These are phyloP conservation scores for Schizosaccharomyces versatilis DNA, from an alignment of 1,139 yeast genomes.

Conservation along the genomic window DNA sequence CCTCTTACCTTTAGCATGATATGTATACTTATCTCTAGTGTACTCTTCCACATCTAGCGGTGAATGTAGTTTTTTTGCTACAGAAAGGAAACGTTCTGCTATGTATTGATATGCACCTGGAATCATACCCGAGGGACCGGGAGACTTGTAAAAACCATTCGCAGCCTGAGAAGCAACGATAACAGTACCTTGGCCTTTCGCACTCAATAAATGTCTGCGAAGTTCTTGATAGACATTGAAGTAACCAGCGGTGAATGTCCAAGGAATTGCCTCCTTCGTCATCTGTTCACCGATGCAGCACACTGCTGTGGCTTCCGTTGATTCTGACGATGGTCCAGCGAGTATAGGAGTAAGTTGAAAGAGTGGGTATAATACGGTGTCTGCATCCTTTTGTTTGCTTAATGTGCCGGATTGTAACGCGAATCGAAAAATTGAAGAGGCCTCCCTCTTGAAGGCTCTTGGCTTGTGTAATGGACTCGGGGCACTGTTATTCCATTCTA, in stretches of 20 bases:
- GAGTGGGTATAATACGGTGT: slow-evolving; percentile 52
- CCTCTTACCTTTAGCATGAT: slow-evolving; percentile 75
- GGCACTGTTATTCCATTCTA: slow-evolving; percentile 59
- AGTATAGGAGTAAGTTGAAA: slow-evolving; percentile 77
- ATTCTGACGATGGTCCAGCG: slow-evolving; percentile 24
- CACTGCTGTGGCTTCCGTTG: slow-evolving; percentile 56
- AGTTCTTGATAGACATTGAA: slow-evolving; percentile 74
- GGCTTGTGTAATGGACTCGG: slow-evolving; percentile 49
- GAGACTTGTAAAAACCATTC: slow-evolving; percentile 71
- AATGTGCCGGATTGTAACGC: slow-evolving; percentile 23
- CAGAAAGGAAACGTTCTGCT: slow-evolving; percentile 45
- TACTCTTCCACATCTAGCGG: slow-evolving; percentile 30
- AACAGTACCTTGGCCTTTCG: slow-evolving; percentile 44
- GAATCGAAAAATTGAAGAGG: slow-evolving; percentile 37
- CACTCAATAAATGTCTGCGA: slow-evolving; percentile 34
- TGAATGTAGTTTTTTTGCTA: slow-evolving; percentile 28
- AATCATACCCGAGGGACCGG: slow-evolving; percentile 58
- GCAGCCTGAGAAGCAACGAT: slow-evolving; percentile 26
- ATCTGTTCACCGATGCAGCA: slow-evolving; percentile 18
- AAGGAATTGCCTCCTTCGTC: slow-evolving; percentile 32
- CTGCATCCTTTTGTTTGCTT: neutral
- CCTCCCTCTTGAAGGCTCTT: slow-evolving; percentile 33
- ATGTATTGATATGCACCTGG: slow-evolving; percentile 75
- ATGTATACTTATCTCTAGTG: slow-evolving; percentile 92
- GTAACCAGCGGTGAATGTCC: slow-evolving; percentile 93